Evolutionary conservation across 257 asterid genomes (phyloP).

Genomic region (Nicotiana paniculata): DNA sequence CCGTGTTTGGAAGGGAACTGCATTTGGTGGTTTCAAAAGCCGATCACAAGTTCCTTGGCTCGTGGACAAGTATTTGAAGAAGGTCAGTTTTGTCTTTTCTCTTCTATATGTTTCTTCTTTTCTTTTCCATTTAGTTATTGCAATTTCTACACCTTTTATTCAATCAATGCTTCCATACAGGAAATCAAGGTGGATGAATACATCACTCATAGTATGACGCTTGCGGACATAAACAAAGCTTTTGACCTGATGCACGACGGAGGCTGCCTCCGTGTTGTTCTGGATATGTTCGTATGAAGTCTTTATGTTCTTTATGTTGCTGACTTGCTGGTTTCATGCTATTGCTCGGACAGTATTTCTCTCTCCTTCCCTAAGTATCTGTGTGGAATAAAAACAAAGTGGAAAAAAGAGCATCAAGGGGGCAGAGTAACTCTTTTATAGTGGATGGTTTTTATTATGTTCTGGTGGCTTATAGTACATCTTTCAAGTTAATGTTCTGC

Average conservation of each 20-base stretch:
- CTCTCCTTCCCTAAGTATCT: neutral
- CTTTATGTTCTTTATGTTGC: neutral
- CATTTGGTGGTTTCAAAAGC: constrained; percentile 96
- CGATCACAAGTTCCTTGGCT: constrained; percentile 98
- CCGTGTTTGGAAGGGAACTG: constrained; percentile 99
- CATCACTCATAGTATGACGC: constrained; percentile 74
- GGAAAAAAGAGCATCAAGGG: neutral
- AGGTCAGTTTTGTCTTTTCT: constrained; percentile 26
- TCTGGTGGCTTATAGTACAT: neutral
- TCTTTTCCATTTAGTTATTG: neutral
- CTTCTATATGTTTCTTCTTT: neutral
- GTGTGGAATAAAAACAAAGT: neutral
- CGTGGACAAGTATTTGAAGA: constrained; percentile 85
- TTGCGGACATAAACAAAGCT: constrained; percentile 67
- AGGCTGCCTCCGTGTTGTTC: constrained; percentile 82
- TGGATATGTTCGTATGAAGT: constrained; percentile 35
- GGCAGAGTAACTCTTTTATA: neutral
- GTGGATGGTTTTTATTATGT: neutral
- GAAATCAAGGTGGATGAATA: constrained; percentile 98
- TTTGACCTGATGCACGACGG: constrained; percentile 94
- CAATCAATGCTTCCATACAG: constrained; percentile 25
- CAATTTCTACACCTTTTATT: neutral
- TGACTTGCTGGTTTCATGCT: neutral
- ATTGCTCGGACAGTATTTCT: neutral
- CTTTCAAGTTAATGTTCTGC: neutral